phyloP scores from a whole-genome alignment of 1,139 yeast genomes.

The Blastobotrys raffinosifermentans region DNA sequence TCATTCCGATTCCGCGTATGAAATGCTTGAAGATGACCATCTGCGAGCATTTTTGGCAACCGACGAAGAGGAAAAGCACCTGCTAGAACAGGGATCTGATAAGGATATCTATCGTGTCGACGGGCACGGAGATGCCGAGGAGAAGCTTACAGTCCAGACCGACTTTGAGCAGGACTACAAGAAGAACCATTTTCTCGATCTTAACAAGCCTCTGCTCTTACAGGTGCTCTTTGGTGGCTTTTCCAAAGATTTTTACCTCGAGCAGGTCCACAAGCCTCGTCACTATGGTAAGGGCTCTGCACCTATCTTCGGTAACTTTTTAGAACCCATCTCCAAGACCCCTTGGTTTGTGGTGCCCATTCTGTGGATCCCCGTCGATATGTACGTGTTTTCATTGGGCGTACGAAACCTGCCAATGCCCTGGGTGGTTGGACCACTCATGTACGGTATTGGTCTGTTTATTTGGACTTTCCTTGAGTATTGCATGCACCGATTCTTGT shows the following conservation, averaged over 20 bases:
- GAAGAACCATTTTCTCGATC: constrained; percentile 80
- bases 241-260: constrained; percentile 82
- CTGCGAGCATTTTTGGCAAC: constrained; percentile 60
- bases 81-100: constrained; percentile 33
- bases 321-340: constrained; percentile 65
- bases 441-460: constrained; percentile 60
- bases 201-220: constrained; percentile 68
- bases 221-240: constrained; percentile 74
- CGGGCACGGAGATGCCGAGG: constrained; percentile 41
- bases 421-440: constrained; percentile 29
- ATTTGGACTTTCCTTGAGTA: constrained; percentile 94
- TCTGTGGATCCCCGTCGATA: constrained; percentile 80
- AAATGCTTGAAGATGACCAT: constrained; percentile 74
- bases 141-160: constrained; percentile 67
- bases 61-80: constrained; percentile 51
- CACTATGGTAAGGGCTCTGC: constrained; percentile 92
- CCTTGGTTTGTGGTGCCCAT: constrained; percentile 83
- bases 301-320: constrained; percentile 68
- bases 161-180: constrained; percentile 65
- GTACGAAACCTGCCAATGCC: constrained; percentile 24
- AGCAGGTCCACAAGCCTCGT: constrained; percentile 95
- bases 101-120: constrained; percentile 11
- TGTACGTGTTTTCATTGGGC: constrained; percentile 41
- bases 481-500: constrained; percentile 77
- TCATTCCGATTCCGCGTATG: constrained; percentile 84